Evolutionary conservation across 208 protist genomes (phyloP), one percentile per base, ranked within the genome.

Genomic region (Acanthamoeba healyi): DNA sequence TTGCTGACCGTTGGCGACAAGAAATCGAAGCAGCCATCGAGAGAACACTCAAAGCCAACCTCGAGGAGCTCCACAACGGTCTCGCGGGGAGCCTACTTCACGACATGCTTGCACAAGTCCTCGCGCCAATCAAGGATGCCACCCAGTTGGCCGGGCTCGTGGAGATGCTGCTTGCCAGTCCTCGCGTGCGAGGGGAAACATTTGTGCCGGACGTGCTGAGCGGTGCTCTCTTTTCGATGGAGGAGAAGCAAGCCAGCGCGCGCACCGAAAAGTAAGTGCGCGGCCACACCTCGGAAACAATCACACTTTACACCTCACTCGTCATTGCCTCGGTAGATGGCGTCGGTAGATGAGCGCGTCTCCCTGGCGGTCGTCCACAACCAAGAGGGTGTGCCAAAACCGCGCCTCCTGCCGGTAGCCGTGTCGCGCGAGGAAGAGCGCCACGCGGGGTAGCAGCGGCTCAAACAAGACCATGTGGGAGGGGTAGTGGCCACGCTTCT

Each of bases 361-460:
- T 3, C 67, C 67, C 36, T 77, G 67, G 17, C 67, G 26, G 32
- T 77, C 67, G 67, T 77, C 67, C 26, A 77, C 67, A 3, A 77
- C 67, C n/a, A 77, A 19, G 19, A 77, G 67, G 6, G 67, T 77
- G n/a, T 77, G 67, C 67, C 67, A 77, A n/a, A 77, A 77, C n/a
- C 67, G 67, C 2, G 67, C 67, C 26, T 40, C 67, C 67, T 77
- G n/a, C 67, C 40, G 34, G 67, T 77, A 77, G 67, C 36, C 67
- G 67, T 77, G 67, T 4, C 34, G 34, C 4, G 67, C 67, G 26
- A 77, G 36, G 67, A 77, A 77, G 15, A 10, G 34, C n/a, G n/a
- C 67, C n/a, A 77, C 19, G 32, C 40, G 67, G 17, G 67, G 67
- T 29, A 77, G 67, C 9, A 77, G 67, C n/a, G 67, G 67, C 36